Base-by-base conservation (phyloP, 2,329 filamentous ascomycete genomes). In the Colletotrichum paranaense region DNA sequence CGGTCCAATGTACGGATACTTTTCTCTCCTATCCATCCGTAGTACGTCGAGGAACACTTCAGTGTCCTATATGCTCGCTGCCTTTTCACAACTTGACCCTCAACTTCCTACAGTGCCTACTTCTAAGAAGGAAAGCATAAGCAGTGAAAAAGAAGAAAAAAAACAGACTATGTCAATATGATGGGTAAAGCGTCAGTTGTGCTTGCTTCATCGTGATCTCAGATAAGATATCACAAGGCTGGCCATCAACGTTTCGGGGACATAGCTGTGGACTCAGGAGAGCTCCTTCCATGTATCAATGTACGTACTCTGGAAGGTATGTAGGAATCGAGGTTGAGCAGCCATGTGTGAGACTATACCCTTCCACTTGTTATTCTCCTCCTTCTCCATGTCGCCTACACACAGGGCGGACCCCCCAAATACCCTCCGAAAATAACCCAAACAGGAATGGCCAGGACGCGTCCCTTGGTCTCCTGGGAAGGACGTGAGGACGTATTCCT, bases 361-460 rank as follows among this genome's bases (percentile, higher is more conserved):
- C 7, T 49, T 9, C 19, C 19, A 19, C 19, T 49, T 22, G 19
- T 24, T 38, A 9, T 52, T 57, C 19, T 26, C 28, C 24, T 52
- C 30, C 19, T 46, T 22, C 38, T 62, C 32, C 22, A 49, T 19
- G 3, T 9, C 2, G 2, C 35, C 38, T 12, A 11, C 56, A 30
- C 66, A 70, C 70, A 73, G 60, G 70, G 55, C 32, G 60, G 46
- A 57, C 42, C 52, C 35, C 32, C 19, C 42, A n/a, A 46, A 52
- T 32, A 35, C 38, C 24, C 46, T 14, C 19, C 62, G 5, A 19
- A 46, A 46, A 46, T 24, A 22, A 11, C 32, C 60, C 53, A 53
- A 73, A 49, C n/a, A 26, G 60, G 70, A 73, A 56, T 57, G 46
- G 67, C 16, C 26, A 42, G 35, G 57, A 73, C 70, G 70, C 70